Conservation (phyloP, 768 basidiomycete species). For the Serendipita indica region DNA sequence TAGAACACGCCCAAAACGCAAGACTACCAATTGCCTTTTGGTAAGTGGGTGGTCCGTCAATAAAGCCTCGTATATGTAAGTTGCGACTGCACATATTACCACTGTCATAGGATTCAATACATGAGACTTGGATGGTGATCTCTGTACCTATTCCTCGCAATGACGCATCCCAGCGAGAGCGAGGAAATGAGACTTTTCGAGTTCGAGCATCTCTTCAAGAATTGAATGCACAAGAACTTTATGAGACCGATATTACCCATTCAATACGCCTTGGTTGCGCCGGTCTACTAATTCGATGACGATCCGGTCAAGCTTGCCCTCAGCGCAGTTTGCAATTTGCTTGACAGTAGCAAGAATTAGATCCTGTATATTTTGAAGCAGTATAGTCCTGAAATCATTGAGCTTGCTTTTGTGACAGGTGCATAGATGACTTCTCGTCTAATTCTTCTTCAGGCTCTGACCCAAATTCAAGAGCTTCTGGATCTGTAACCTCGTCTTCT, state of each 20-base stretch:
- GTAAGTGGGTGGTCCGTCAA: conserved; percentile 39
- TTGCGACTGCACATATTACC: not conserved
- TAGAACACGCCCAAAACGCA: not conserved
- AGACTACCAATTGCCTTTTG: conserved; percentile 35
- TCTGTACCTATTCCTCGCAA: conserved; percentile 30
- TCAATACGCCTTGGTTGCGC: conserved; percentile 18
- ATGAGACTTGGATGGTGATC: not conserved
- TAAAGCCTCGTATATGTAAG: conserved; percentile 47
- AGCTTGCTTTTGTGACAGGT: too few relatives aligned
- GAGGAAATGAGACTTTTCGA: conserved; percentile 28
- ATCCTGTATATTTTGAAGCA: conserved; percentile 5
- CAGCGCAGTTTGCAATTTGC: not conserved
- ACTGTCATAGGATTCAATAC: not conserved
- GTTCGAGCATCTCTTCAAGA: conserved; percentile 18
- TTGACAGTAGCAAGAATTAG: conserved; percentile 7
- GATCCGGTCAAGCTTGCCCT: conserved; percentile 17
- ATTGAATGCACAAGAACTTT: too few relatives aligned
- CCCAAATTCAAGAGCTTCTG: too few relatives aligned
- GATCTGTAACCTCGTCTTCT: too few relatives aligned
- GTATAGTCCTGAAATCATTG: not conserved
- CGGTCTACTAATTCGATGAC: conserved; percentile 26
- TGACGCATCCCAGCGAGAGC: conserved; percentile 24
- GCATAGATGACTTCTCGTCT: too few relatives aligned
- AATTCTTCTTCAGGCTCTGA: too few relatives aligned
- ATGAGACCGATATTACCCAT: not conserved